Evolutionary conservation across 805 yeast genomes (phyloP).

Genomic region (Kluyveromyces siamensis): DNA sequence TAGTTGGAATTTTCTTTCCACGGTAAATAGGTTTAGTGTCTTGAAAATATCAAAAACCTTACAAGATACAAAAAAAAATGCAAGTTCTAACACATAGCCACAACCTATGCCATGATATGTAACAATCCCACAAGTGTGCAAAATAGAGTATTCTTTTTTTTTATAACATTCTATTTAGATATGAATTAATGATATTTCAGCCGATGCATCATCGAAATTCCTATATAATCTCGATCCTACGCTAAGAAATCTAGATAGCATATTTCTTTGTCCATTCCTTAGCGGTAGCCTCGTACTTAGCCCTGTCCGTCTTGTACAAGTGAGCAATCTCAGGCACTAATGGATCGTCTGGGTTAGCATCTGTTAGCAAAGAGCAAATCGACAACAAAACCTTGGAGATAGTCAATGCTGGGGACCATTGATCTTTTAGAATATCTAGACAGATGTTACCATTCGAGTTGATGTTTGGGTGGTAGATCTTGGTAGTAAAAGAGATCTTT

Average conservation of each 20-base stretch:
- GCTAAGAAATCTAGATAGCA: constrained; percentile 52
- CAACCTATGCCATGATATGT: background rate
- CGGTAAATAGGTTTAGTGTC: too few species aligned
- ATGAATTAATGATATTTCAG: constrained; percentile 1
- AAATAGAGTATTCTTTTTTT: background rate
- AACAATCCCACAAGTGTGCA: background rate
- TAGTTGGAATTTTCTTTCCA: too few species aligned
- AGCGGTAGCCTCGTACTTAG: constrained; percentile 93
- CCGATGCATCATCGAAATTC: background rate
- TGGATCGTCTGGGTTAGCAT: constrained; percentile 98
- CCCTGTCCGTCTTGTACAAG: constrained; percentile 86
- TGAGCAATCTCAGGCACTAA: constrained; percentile 98
- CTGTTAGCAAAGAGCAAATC: constrained; percentile 90
- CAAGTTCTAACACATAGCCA: background rate
- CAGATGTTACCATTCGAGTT: constrained; percentile 94
- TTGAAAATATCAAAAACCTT: too few species aligned
- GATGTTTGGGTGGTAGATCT: constrained; percentile 96
- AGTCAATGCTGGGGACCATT: constrained; percentile 98
- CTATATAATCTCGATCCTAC: background rate
- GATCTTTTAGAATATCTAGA: constrained; percentile 92
- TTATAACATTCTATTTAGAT: background rate
- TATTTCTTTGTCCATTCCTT: constrained; percentile 98
- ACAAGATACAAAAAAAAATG: too few species aligned
- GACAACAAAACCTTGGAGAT: constrained; percentile 91
- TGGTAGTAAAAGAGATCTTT: constrained; percentile 84